These are phyloP conservation scores for Amesomyces nigricolor DNA, from an alignment of 2,329 filamentous ascomycete genomes.

Conservation along the genomic window DNA sequence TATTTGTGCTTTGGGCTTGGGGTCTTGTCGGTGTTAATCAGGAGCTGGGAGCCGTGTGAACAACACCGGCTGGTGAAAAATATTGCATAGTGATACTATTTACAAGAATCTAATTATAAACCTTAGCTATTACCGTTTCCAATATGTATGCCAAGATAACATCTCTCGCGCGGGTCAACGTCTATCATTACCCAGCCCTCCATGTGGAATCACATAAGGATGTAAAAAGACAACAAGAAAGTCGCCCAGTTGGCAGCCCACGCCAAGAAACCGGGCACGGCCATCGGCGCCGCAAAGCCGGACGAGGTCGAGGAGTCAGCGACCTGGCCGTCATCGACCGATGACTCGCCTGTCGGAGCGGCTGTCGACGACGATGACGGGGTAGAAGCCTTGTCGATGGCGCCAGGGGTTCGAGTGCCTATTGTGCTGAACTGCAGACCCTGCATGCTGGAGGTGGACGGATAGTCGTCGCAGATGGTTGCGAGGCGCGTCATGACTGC, in stretches of 20 bases:
- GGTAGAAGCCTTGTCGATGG: neutral
- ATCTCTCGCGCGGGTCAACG: too few relatives aligned
- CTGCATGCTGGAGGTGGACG: neutral
- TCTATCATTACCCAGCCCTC: neutral
- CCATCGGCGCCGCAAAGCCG: conserved; percentile 5
- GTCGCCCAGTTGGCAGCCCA: conserved; percentile 17
- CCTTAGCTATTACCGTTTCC: neutral
- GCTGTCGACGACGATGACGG: neutral
- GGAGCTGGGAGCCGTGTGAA: too few relatives aligned
- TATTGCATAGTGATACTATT: too few relatives aligned
- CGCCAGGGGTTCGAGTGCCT: neutral
- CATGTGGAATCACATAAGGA: conserved; percentile 11
- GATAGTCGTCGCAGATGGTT: conserved; percentile 20
- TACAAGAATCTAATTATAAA: neutral
- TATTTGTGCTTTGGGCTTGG: too few relatives aligned
- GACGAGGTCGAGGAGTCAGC: conserved; percentile 1
- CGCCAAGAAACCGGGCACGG: conserved; percentile 7
- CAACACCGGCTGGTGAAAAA: too few relatives aligned
- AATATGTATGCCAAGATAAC: too few relatives aligned
- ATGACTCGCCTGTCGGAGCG: neutral
- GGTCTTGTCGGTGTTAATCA: too few relatives aligned
- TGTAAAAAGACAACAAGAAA: conserved; percentile 17
- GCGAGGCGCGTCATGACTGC: conserved; percentile 14
- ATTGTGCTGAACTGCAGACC: conserved; percentile 5
- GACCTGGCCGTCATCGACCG: neutral